phyloP scores from a whole-genome alignment of 495 filamentous ascomycete species.

The Talaromyces nanjingensis region DNA sequence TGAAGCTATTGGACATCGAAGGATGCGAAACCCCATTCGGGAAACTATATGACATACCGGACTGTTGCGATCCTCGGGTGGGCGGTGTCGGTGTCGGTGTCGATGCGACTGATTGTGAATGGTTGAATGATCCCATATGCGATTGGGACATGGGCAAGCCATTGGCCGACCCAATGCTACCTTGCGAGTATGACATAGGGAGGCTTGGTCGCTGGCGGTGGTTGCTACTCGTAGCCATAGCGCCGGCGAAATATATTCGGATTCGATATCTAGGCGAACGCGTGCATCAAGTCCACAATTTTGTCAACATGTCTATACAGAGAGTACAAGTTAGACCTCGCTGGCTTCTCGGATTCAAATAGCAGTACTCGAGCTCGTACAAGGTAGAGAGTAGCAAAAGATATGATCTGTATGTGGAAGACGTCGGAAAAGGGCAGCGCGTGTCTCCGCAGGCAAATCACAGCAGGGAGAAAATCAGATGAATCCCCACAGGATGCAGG shows the following conservation, averaged over 20 bases:
- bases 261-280: neutral
- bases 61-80: slow-evolving; percentile 37
- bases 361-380: neutral
- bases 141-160: slow-evolving; percentile 35
- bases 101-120: slow-evolving; percentile 43
- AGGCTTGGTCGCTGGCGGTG: slow-evolving; percentile 29
- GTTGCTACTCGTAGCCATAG: slow-evolving; percentile 40
- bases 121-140: slow-evolving; percentile 44
- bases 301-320: neutral
- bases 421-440: neutral
- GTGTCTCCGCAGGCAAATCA: slow-evolving; percentile 1
- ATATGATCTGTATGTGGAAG: neutral
- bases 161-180: slow-evolving; percentile 34
- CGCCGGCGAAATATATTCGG: slow-evolving; percentile 1
- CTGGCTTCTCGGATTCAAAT: neutral
- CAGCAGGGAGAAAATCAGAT: neutral
- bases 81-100: slow-evolving; percentile 51
- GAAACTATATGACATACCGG: slow-evolving; percentile 37
- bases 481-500: slow-evolving; percentile 6
- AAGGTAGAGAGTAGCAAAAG: neutral
- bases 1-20: slow-evolving; percentile 25
- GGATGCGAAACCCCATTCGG: slow-evolving; percentile 25
- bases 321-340: neutral
- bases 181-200: slow-evolving; percentile 40
- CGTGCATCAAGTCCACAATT: slow-evolving; percentile 1